These are phyloP conservation scores for Oryza rufipogon DNA, from an alignment of 176 grass and related monocot species.

Conservation along the genomic window DNA sequence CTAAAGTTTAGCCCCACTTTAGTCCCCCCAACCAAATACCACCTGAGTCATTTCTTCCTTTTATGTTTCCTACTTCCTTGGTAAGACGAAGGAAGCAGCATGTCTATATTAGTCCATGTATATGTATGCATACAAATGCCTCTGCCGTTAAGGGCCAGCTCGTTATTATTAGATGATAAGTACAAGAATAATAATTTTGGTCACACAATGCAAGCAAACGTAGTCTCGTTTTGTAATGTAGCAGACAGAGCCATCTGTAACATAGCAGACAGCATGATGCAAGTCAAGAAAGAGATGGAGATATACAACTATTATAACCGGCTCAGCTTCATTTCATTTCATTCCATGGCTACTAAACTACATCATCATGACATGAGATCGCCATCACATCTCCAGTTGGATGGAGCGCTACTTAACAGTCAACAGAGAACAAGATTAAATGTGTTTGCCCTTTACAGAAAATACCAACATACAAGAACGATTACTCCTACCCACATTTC, in stretches of 20 bases:
- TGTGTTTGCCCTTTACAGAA: slow-evolving; percentile 41
- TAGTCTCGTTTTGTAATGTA: background rate
- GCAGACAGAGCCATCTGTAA: background rate
- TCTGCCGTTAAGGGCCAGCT: too few relatives aligned
- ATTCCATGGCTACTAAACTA: background rate
- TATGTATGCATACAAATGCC: too few relatives aligned
- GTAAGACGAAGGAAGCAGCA: too few relatives aligned
- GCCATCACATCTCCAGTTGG: background rate
- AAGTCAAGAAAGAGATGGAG: background rate
- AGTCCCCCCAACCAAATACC: too few relatives aligned
- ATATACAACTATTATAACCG: slow-evolving; percentile 16
- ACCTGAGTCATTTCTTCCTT: too few relatives aligned
- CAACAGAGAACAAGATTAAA: slow-evolving; percentile 14
- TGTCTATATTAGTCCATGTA: too few relatives aligned
- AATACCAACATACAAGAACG: slow-evolving; percentile 36
- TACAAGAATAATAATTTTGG: background rate
- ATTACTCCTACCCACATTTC: slow-evolving; percentile 3
- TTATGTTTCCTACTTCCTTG: too few relatives aligned
- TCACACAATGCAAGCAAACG: background rate
- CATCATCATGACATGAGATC: slow-evolving; percentile 13
- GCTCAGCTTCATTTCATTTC: background rate
- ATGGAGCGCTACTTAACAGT: background rate
- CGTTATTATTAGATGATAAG: background rate
- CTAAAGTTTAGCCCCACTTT: too few relatives aligned
- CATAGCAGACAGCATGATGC: too few relatives aligned